Base-by-base conservation (phyloP, 2,329 filamentous ascomycete genomes). In the Apiospora aurea region DNA sequence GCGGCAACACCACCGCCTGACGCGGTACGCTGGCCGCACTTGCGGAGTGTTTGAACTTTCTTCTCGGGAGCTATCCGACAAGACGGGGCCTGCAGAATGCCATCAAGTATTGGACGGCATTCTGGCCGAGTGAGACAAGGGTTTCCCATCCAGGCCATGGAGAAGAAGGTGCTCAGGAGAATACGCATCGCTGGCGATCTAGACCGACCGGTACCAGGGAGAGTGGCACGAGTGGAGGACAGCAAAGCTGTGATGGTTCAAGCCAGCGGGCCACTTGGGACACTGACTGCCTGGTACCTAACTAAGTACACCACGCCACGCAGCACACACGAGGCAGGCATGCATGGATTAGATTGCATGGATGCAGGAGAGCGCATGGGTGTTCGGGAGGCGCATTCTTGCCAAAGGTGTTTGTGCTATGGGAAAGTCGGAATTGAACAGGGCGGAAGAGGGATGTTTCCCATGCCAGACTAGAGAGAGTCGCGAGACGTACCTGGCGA, bases 401-500 rank as follows among this genome's bases (percentile, higher is more conserved):
- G 34, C 34, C 57, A 64, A 64, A 41, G 57, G 57, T 41, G 38
- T 64, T 64, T 41, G 29, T 24, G 69, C 49, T 14, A 47, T 67
- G n/a, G 70, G 70, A 67, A 68, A 71, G 64, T 41, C 57, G 70
- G 24, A 26, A 41, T 41, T 57, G 34, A 41, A 29, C 18, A 64
- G 26, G 57, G 57, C 57, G 34, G 6, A 41, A n/a, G 34, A 64
- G 34, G 47, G 47, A 41, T 57, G 26, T 24, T 43, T 69, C 10
- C 10, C 4, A 41, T 64, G 57, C 53, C 29, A 61, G 38, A 64
- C 53, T 38, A 29, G 53, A n/a, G 51, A 26, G 29, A 21, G 53
- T 29, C 53, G 53, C 29, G 41, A 69, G 49, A 77, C 78, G 72
- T 78, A 80, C 79, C 76, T 80, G 69, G 78, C 76, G 72, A 81